Evolutionary conservation across 2,329 filamentous ascomycete genomes (phyloP), one percentile per base, ranked within the genome.

Genomic region (Fusarium sp.): DNA sequence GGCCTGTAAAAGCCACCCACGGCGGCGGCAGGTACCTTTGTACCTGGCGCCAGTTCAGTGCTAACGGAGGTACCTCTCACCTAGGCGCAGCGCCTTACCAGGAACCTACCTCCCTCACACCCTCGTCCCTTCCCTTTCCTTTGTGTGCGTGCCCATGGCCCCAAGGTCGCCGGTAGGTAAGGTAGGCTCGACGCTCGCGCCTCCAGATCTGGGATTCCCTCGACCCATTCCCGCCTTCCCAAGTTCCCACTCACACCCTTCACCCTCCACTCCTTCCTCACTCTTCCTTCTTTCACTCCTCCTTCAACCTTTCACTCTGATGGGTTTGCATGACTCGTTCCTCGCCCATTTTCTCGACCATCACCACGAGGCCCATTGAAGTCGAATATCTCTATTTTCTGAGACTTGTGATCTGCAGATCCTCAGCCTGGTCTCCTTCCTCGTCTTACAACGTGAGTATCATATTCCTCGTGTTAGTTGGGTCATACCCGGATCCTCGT

Each of bases 181-280:
- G 54, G 36, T 61, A 61, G 60, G 64, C 54, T 63, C 38, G 57
- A 62, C 67, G 61, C 72, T 73, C 68, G 71, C 65, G 69, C 73
- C 70, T 71, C 73, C 70, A 72, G 66, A 74, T 73, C 73, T 74
- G 62, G 72, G 64, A 72, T 64, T 70, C 64, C 67, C 73, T 75
- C 71, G 71, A 74, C 73, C 73, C 73, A 74, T 75, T 72, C 73
- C 70, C 68, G 55, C 67, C 70, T 75, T 75, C 73, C 71, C 69
- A 70, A 56, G 64, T 73, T 67, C 65, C 72, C 72, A 71, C 73
- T 67, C 73, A 73, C 64, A 74, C 72, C 63, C 71, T 71, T 71
- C 62, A 67, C 70, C 62, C 61, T 71, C 61, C 62, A 59, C 65
- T 69, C 70, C 71, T 67, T 74, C 69, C 68, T 74, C 69, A 62